A percentile compares a stretch with the other conserved stretches of the same genome.
phyloP scores from a whole-genome alignment of 2,329 filamentous ascomycete species.

The Cercospora berteroae region DNA sequence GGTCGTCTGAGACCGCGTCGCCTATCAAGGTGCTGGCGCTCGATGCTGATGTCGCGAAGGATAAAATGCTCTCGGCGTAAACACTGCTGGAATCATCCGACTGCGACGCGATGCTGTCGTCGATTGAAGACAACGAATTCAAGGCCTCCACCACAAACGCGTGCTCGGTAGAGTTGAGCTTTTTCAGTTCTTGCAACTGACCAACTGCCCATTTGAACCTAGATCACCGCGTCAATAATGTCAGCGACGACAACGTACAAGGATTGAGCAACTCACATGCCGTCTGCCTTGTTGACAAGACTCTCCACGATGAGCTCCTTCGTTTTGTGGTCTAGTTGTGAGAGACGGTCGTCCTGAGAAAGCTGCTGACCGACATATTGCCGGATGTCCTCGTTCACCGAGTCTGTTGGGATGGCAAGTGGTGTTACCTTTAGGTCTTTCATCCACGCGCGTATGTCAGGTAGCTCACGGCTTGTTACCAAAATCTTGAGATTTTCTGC shows the following conservation, averaged over 20 bases:
- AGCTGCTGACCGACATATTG: slow-evolving; percentile 18
- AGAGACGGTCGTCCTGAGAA: slow-evolving; percentile 10
- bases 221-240: neutral
- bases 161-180: no score
- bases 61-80: neutral
- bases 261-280: slow-evolving; percentile 22
- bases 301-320: slow-evolving; percentile 19
- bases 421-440: slow-evolving; percentile 1
- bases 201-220: slow-evolving; percentile 24
- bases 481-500: slow-evolving; percentile 22
- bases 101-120: no score
- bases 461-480: slow-evolving; percentile 24
- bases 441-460: slow-evolving; percentile 17
- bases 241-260: neutral
- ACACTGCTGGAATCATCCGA: neutral
- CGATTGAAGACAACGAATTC: no score
- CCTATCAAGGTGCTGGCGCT: neutral
- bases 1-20: neutral
- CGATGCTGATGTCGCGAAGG: neutral
- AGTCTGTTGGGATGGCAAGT: slow-evolving; percentile 2
- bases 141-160: no score
- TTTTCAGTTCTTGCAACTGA: neutral
- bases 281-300: slow-evolving; percentile 20
- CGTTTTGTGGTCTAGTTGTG: slow-evolving; percentile 5
- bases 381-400: slow-evolving; percentile 20